Base-by-base conservation (phyloP, 306 rosid species). In the Cucurbita pepo region DNA sequence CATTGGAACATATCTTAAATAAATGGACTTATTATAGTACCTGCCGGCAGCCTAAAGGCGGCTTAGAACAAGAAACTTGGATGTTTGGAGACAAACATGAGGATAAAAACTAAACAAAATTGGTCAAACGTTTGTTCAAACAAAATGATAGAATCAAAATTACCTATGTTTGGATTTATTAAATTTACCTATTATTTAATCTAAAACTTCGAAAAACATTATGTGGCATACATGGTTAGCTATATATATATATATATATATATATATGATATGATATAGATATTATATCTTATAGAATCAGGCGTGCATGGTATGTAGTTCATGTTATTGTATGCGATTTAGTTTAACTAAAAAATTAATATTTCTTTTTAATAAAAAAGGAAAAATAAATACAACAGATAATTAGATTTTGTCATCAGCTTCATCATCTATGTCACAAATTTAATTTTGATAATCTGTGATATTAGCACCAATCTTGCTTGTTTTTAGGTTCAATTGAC, bases 391-490 rank as follows among this genome's bases (percentile, higher is more conserved):
- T 22, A 77, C 21, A 25, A 22, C 1, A 41, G 14, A 56, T 19
- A n/a, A 65, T 76, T 22, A 59, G 81, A 50, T 77, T 78, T 83
- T 71, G 65, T 41, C 15, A 79, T 85, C 47, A 57, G 47, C 48
- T 38, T 50, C 72, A 57, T 57, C 62, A 6, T 66, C 34, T 18
- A 71, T 14, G 58, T 71, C 60, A 34, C 50, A 53, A 36, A 36
- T 47, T 52, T 21, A 69, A 13, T 48, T 56, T 62, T 18, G 37
- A 72, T 82, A 74, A 56, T 56, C 60, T 2, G 10, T 5, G 6
- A 38, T 44, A 76, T 75, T 37, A 53, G 67, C 75, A 81, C 77
- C 78, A 81, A 80, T 76, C 79, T 14, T 72, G 86, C 75, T 84
- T 80, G 82, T 59, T 71, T 77, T 82, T 77, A 66, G 37, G 81